These are phyloP conservation scores for Ottelia alismoides DNA, from an alignment of 106 monocot genomes.

Conservation along the genomic window DNA sequence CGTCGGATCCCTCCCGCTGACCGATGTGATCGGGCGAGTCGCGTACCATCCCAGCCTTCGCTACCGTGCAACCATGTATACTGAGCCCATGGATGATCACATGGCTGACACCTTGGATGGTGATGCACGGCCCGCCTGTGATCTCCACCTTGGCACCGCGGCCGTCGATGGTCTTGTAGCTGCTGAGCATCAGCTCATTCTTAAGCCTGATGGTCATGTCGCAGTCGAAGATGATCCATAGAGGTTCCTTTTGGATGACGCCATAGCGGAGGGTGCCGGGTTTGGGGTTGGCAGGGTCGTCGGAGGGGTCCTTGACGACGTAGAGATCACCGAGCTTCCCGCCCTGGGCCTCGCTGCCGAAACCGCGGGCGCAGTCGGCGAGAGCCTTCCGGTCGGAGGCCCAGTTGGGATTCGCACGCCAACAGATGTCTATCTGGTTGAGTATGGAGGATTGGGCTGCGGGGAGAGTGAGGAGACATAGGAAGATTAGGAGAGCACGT, in stretches of 20 bases:
- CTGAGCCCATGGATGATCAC: slow-evolving; percentile 74
- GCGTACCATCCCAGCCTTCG: slow-evolving; percentile 15
- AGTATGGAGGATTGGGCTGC: too few species aligned
- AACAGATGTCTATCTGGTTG: slow-evolving; percentile 26
- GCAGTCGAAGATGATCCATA: slow-evolving; percentile 56
- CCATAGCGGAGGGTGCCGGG: slow-evolving; percentile 60
- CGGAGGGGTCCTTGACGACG: slow-evolving; percentile 49
- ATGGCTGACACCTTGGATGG: slow-evolving; percentile 25
- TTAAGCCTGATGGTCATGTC: slow-evolving; percentile 58
- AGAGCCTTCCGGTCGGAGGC: slow-evolving; percentile 35
- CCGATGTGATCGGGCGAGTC: slow-evolving; percentile 14
- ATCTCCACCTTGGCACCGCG: slow-evolving; percentile 63
- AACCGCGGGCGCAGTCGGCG: slow-evolving; percentile 56
- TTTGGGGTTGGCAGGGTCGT: slow-evolving; percentile 38
- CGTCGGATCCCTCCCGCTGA: slow-evolving; percentile 19
- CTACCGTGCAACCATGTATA: slow-evolving; percentile 23
- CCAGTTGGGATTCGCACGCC: slow-evolving; percentile 40
- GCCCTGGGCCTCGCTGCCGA: slow-evolving; percentile 56
- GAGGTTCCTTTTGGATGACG: slow-evolving; percentile 26
- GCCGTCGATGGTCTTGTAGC: slow-evolving; percentile 66
- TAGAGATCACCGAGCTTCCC: slow-evolving; percentile 28
- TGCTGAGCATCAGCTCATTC: slow-evolving; percentile 31
- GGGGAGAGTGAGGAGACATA: too few species aligned
- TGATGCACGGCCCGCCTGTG: slow-evolving; percentile 47
- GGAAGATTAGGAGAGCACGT: too few species aligned